Evolutionary conservation across 2,329 filamentous ascomycete genomes (phyloP), one percentile per base, ranked within the genome.

Genomic region (Ceratocystis cubensis): DNA sequence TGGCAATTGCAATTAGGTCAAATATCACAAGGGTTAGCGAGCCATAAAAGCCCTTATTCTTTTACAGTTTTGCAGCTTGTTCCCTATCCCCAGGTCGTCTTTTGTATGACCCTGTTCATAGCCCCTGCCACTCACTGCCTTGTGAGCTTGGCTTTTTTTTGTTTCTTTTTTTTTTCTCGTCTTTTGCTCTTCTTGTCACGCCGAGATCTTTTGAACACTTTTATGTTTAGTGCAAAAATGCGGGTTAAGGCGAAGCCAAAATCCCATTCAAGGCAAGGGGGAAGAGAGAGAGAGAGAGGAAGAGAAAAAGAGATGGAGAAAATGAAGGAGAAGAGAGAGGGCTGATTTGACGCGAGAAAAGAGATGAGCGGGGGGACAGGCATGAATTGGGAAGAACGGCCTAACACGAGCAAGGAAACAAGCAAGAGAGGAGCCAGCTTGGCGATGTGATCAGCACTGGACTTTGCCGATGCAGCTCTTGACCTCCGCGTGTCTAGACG

Each of bases 231-330:
- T 37, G 53, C 28, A 30, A 33, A 22, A 20, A 59, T 20, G 28
- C 56, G 56, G 56, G 56, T 59, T 59, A 59, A 59, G 15, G 56
- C 56, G 56, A 59, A 37, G 56, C 28, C 56, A 59, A 59, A 59
- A 59, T 59, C 28, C 56, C 56, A 20, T 59, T 8, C 17, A 37
- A 17, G 56, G 15, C 56, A 59, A 59, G 56, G 56, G 53, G 56
- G 56, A 37, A 13, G 48, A 53, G 20, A 25, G 48, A 28, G 22
- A 28, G n/a, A 2, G 1, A 53, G 48, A 50, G 45, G 4, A 3
- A 53, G 48, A 53, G 48, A 3, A 3, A 25, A 8, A 53, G 20
- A 57, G 10, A 33, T 2, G 37, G 28, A 59, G 28, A 5, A 25
- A 10, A 20, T n/a, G 17, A 50, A 20, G 13, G 48, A 20, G 33